Evolutionary conservation across 129 eudicot genomes (phyloP).

Genomic region (Centella asiatica): DNA sequence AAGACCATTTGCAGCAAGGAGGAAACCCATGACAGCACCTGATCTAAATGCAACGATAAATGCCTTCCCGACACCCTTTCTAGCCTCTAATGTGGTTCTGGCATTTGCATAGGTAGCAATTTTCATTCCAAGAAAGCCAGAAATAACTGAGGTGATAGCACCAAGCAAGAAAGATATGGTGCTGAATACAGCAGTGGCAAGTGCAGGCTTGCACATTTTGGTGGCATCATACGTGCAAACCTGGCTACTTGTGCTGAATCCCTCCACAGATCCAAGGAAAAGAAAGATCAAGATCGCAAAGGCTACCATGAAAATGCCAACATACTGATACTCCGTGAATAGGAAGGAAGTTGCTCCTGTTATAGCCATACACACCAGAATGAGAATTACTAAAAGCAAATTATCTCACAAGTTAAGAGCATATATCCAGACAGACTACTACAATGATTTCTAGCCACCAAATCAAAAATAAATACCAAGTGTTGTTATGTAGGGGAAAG

Average conservation of each 20-base stretch:
- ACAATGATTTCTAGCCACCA: not conserved
- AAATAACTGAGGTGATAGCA: constrained; percentile 34
- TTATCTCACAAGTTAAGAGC: not conserved
- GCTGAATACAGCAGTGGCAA: constrained; percentile 37
- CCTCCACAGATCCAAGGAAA: constrained; percentile 40
- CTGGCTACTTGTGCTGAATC: constrained; percentile 32
- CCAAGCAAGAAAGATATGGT: constrained; percentile 37
- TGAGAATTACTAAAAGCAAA: not conserved
- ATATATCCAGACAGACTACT: not conserved
- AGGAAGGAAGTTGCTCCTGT: constrained; percentile 27
- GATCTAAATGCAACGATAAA: constrained; percentile 36
- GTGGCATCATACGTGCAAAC: constrained; percentile 25
- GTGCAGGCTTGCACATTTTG: constrained; percentile 35
- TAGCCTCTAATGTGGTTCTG: constrained; percentile 36
- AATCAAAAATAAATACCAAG: not conserved
- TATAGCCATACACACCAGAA: not conserved
- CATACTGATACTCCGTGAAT: constrained; percentile 38
- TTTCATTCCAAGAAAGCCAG: constrained; percentile 44
- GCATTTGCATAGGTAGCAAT: constrained; percentile 44
- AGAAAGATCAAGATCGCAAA: constrained; percentile 36
- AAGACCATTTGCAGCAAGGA: constrained; percentile 42
- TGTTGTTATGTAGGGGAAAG: not conserved
- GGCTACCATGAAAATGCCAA: constrained; percentile 39
- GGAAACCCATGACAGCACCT: constrained; percentile 44
- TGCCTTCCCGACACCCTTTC: constrained; percentile 39